Conservation (phyloP, 2,329 filamentous ascomycete genomes). For the Colletotrichum tropicale region DNA sequence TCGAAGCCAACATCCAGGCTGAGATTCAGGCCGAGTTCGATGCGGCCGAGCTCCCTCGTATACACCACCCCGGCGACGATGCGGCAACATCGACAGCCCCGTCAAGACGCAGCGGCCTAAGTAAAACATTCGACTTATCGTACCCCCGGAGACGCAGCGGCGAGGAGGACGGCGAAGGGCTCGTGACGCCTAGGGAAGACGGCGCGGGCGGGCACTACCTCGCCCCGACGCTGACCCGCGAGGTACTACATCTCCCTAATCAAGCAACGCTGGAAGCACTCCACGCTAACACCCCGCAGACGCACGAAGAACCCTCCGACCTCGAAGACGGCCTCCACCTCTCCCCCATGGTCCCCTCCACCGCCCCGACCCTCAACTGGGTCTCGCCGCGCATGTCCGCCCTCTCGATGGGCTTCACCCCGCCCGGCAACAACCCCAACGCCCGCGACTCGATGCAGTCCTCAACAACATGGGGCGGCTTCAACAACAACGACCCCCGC, state of each 20-base stretch:
- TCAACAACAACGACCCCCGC: neutral
- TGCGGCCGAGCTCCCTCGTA: neutral
- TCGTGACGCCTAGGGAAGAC: constrained; percentile 1
- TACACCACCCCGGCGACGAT: neutral
- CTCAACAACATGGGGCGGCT: neutral
- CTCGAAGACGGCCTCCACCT: neutral
- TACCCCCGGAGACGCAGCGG: neutral
- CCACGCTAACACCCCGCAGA: neutral
- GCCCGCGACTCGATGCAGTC: neutral
- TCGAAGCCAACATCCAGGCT: neutral
- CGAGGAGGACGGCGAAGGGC: neutral
- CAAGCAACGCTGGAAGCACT: no score
- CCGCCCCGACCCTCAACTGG: constrained; percentile 15
- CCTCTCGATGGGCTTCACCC: constrained; percentile 10
- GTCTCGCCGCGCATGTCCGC: constrained; percentile 16
- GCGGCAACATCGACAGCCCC: neutral
- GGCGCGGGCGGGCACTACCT: neutral
- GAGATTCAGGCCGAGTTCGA: neutral
- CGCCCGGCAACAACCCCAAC: neutral
- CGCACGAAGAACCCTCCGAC: neutral
- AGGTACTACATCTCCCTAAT: no score
- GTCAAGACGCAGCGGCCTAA: neutral
- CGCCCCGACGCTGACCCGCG: neutral
- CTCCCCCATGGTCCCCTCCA: neutral
- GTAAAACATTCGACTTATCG: neutral